Base-by-base conservation (phyloP, 352 stramenopile species). In the Pythium scleroteichum region DNA sequence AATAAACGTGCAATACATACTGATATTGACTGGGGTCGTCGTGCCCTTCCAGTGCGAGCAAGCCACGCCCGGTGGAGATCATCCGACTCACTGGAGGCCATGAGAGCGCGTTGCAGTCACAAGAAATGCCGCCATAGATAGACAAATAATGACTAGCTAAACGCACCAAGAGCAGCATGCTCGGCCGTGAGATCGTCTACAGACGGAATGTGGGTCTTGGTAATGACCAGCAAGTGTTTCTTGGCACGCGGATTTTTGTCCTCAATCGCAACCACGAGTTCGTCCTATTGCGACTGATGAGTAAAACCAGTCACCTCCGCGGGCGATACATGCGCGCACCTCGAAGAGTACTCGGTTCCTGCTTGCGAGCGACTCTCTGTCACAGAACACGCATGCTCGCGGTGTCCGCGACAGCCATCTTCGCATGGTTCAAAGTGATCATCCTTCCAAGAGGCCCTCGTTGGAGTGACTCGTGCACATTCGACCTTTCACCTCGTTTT, bases 171-270 rank as follows among this genome's bases (percentile, higher is more conserved):
- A 5, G 74, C 57, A 24, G 62, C 53, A 32, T 92, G 71, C 13
- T 67, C 63, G 1, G 62, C 27, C 0, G 68, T 76, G 33, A 92
- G 69, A 29, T 79, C 68, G 20, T 87, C 68, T 3, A 90, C 68
- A 9, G 59, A 78, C 12, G 71, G 48, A 52, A 92, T 87, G 47
- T 92, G 82, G 42, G 83, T 57, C 38, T 77, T 71, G 14, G 82
- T 69, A 13, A 92, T 85, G 46, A 92, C 75, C 38, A 92, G 64
- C 46, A 90, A 40, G 32, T 92, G 82, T 35, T 62, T 72, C 17
- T 62, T 64, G 2, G 82, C 79, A 16, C 78, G 75, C 27, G 82
- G 78, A 38, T 87, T 79, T 22, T 69, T 71, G 58, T 92, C 82
- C 33, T 75, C 45, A 52, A 88, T 90, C 1, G 69, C 82, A 55